Base-by-base conservation (phyloP, 129 eudicot species). In the Flaveria linearis region DNA sequence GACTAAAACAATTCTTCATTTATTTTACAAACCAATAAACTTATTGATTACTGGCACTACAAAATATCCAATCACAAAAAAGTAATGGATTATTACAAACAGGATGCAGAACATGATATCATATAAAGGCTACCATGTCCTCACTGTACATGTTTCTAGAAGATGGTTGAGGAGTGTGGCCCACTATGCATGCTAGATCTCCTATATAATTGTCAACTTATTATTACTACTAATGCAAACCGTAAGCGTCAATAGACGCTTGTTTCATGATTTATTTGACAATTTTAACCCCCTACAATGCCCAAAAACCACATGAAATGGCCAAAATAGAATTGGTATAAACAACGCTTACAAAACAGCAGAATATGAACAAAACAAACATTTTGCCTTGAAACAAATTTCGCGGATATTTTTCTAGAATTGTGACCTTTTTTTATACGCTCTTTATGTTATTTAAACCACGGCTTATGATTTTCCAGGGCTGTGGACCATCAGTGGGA, bases 401-500 rank as follows among this genome's bases (percentile, higher is more conserved):
- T 36, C 7, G 0, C 5, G 7, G 22, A 20, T 20, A 20, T 20
- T 20, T 20, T 20, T 20, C 0, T 20, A 20, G 22, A 20, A 28
- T 49, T 26, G 25, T 26, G 20, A 17, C 4, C 36, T 16, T 62
- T 43, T 12, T 36, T 62, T 12, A 20, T 76, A 10, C 52, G 6
- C 68, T 9, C 1, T 39, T 1, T 60, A 8, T 56, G n/a, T 46
- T 36, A 4, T 51, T 51, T 51, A 43, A 30, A 22, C 12, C 2
- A 41, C 9, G 30, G 20, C 41, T 70, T 57, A n/a, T 68, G 9
- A 17, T 66, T 68, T 72, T 63, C 49, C 76, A 91, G 97, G 90
- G 97, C 88, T 52, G 97, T 88, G 63, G 98, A 94, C 82, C 98
- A 94, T 78, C 96, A 94, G 80, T 88, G 90, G 91, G 89, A 88